A percentile compares a stretch with the other conserved stretches of the same genome.
Conservation (phyloP, 2,329 filamentous ascomycete genomes). For the Diaporthe eres region DNA sequence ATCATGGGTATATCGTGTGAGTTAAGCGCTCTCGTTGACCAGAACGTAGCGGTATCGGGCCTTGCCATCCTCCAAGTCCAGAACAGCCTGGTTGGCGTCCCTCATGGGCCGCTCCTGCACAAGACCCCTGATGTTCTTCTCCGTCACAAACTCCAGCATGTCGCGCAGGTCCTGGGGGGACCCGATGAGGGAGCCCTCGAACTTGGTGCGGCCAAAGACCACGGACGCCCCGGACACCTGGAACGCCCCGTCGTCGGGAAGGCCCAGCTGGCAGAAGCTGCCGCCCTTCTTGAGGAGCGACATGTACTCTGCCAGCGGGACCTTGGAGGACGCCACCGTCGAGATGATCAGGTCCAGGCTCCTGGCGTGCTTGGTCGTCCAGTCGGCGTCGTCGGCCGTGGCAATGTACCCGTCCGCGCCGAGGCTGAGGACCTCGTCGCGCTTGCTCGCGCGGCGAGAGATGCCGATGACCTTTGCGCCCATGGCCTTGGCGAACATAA, state of each 20-base stretch:
- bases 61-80: slow-evolving; percentile 69
- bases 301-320: slow-evolving; percentile 71
- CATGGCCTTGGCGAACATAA: slow-evolving; percentile 77
- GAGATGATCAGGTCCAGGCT: slow-evolving; percentile 70
- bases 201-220: slow-evolving; percentile 66
- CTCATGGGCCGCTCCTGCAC: slow-evolving; percentile 67
- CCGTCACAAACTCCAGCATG: slow-evolving; percentile 70
- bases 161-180: slow-evolving; percentile 68
- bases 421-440: slow-evolving; percentile 66
- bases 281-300: slow-evolving; percentile 70
- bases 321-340: slow-evolving; percentile 61
- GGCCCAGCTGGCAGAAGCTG: slow-evolving; percentile 74
- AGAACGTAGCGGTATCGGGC: slow-evolving; percentile 63
- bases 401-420: slow-evolving; percentile 66
- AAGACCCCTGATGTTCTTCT: slow-evolving; percentile 69
- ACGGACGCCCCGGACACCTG: slow-evolving; percentile 67
- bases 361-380: slow-evolving; percentile 63
- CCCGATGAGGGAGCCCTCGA: slow-evolving; percentile 61
- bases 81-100: slow-evolving; percentile 66
- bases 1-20: not conserved
- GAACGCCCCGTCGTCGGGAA: slow-evolving; percentile 65
- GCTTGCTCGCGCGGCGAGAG: slow-evolving; percentile 66
- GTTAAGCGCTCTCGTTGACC: slow-evolving; percentile 54
- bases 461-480: slow-evolving; percentile 72
- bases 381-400: slow-evolving; percentile 63